Evolutionary conservation across 2,329 filamentous ascomycete species (phyloP), one percentile per base, ranked within the genome.

Genomic region (Apiospora hydei): DNA sequence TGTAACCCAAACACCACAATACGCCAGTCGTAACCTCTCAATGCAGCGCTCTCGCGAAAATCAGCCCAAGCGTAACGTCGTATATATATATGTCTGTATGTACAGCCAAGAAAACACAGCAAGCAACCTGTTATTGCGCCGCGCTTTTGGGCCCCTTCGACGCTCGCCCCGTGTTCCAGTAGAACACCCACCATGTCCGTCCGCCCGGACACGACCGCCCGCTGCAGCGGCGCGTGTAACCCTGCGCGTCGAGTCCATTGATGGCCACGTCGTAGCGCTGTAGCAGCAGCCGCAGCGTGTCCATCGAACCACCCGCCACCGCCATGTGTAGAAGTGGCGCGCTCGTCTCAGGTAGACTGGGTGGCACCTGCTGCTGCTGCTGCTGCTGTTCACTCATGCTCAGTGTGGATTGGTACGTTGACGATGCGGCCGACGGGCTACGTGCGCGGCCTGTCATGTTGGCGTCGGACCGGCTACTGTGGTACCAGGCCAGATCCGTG

Each of bases 101-200:
- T 41, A 41, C 57, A 41, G 4, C 18, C 57, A 41, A 64, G 57
- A 41, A 64, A 41, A n/a, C 30, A 64, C 57, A 3, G 34, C 34
- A 13, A 41, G 34, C 10, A n/a, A 18, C 18, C 21, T n/a, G 57
- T 5, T 64, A 64, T 41, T n/a, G 57, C 30, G 57, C 10, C 57
- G 41, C 57, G 57, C 34, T 64, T 18, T 61, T 61, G 30, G 30
- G 30, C 21, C 18, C 53, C 53, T 30, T 61, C 53, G 53, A 61
- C 53, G 8, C 57, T 64, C 10, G 57, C 66, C 16, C 66, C 46
- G 46, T 77, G 75, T 67, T 76, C 74, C 43, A 77, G 73, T 10
- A 77, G 72, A 18, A 77, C 73, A 44, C 74, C 74, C 41, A 77
- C 76, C 57, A 77, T 76, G n/a, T 77, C 75, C 43, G 76, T 76